Evolutionary conservation across 805 yeast species (phyloP), one percentile per base, ranked within the genome.

Genomic region (Myxozyma geophila): DNA sequence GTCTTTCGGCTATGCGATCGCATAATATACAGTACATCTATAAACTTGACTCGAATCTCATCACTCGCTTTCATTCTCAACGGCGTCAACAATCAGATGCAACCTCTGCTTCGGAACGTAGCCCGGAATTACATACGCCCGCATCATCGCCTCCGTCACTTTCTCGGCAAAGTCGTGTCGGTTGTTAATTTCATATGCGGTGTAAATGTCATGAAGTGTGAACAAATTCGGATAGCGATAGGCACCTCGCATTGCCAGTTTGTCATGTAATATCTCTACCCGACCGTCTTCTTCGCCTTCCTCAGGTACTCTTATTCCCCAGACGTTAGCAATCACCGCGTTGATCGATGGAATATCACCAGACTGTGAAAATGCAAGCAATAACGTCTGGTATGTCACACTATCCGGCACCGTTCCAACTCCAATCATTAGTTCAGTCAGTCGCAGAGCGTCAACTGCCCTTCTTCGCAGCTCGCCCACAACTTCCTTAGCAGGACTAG

Each of bases 331-430:
- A 12, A 74, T 46, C 10, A 75, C 65, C 37, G 66, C 57, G 37
- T 61, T 50, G 33, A 70, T 68, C 7, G 59, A 64, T 7, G 41
- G 70, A 28, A 75, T 58, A 40, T 68, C 66, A 15, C 72, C 70
- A 9, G 66, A 51, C 49, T 76, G 74, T 17, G 74, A 76, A 41
- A 71, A 65, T 17, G 75, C 72, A 15, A 75, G 67, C 28, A 76
- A 40, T 36, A 72, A 62, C 15, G 73, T 69, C 60, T 75, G 77
- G 62, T 71, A 75, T 0, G 79, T 75, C 15, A 70, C 64, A n/a
- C 71, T 49, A 53, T 76, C 69, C 13, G 77, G 74, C 44, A 64
- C 51, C 6, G 73, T 68, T 9, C 74, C 76, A 19, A 66, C 70
- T n/a, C 64, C 62, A 39, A 66, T 59, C 76, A 75, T 74, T 8